Evolutionary conservation across 192 early-diverging fungal species (phyloP).

Genomic region (Podila verticillata): DNA sequence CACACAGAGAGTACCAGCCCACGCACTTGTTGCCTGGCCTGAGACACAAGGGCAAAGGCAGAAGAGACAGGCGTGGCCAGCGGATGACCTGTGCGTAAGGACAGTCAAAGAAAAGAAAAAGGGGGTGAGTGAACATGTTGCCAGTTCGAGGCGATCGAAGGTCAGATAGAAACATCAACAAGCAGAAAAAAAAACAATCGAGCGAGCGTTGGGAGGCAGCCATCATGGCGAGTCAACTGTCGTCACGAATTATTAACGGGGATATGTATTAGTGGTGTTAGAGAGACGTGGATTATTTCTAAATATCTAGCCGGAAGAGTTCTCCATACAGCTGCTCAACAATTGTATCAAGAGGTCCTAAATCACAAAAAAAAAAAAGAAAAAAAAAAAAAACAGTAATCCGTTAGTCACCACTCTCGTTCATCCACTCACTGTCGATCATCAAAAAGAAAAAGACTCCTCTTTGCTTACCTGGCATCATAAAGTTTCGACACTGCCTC

Average conservation of each 20-base stretch:
- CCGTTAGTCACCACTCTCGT: background rate
- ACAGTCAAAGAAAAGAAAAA: background rate
- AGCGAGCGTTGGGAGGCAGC: too few relatives aligned
- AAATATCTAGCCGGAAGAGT: slow-evolving; percentile 36
- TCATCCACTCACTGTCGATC: background rate
- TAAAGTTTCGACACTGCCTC: slow-evolving; percentile 31
- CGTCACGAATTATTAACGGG: too few relatives aligned
- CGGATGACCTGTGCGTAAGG: slow-evolving; percentile 2
- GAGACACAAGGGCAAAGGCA: background rate
- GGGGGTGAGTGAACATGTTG: background rate
- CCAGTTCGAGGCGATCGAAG: too few relatives aligned
- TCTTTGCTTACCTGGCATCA: slow-evolving; percentile 38
- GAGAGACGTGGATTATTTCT: background rate
- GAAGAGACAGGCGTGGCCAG: background rate
- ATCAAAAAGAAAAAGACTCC: background rate
- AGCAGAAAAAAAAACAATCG: background rate
- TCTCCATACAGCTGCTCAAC: slow-evolving; percentile 43
- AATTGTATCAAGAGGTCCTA: slow-evolving; percentile 48
- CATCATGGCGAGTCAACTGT: too few relatives aligned
- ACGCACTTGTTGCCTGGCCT: background rate
- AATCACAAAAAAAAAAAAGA: background rate
- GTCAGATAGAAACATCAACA: background rate
- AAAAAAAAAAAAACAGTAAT: background rate
- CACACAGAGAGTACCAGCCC: too few relatives aligned
- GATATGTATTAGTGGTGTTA: too few relatives aligned